Conservation (phyloP, 2,329 filamentous ascomycete genomes). For the Penicillium sp. region DNA sequence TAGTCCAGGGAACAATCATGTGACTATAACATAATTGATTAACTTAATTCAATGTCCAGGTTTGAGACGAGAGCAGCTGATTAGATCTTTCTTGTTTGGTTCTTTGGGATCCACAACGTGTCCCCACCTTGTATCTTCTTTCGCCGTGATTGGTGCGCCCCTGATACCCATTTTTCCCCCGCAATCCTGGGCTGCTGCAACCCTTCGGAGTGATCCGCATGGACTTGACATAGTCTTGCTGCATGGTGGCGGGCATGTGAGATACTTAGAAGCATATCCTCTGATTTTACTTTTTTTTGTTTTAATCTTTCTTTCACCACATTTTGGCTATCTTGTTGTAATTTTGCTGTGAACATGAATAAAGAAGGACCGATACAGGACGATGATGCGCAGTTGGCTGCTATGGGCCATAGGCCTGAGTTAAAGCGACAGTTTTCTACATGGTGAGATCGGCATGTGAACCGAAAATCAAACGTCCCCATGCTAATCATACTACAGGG, state of each 20-base stretch:
- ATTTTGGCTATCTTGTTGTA: background rate
- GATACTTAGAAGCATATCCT: conserved; percentile 9
- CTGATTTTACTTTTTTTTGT: background rate
- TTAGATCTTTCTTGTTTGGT: conserved; percentile 7
- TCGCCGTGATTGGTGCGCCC: conserved; percentile 3
- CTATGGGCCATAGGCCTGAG: conserved; percentile 57
- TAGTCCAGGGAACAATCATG: too few relatives aligned
- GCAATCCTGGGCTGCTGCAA: conserved; percentile 13
- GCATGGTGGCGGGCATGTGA: background rate
- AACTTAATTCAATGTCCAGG: background rate
- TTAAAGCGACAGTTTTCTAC: conserved; percentile 58
- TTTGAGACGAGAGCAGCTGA: background rate
- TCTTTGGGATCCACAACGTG: background rate
- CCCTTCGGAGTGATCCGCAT: conserved; percentile 15
- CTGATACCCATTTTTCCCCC: conserved; percentile 11
- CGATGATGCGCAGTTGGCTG: conserved; percentile 24
- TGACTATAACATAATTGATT: conserved; percentile 7
- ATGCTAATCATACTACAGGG: conserved; percentile 24
- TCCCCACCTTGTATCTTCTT: background rate
- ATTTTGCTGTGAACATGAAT: conserved; percentile 7
- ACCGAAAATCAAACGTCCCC: background rate
- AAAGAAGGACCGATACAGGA: conserved; percentile 18
- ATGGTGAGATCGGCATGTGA: conserved; percentile 30
- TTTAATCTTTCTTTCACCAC: background rate
- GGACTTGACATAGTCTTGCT: background rate